phyloP scores from a whole-genome alignment of 2,329 filamentous ascomycete genomes.

The Fusarium oxysporum region DNA sequence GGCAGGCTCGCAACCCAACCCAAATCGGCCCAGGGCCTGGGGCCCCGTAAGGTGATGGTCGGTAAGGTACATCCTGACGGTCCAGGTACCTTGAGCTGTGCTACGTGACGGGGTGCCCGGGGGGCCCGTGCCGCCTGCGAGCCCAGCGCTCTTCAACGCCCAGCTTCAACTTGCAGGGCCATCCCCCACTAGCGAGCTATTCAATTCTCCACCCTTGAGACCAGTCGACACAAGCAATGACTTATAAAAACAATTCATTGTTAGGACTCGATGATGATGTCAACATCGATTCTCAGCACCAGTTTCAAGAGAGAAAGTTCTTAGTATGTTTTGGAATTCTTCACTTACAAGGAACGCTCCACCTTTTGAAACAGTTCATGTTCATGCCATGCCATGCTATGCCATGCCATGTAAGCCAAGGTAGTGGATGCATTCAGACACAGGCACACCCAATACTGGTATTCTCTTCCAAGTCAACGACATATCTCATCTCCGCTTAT shows the following conservation, averaged over 20 bases:
- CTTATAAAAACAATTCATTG: conserved; percentile 6
- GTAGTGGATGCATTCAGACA: conserved; percentile 30
- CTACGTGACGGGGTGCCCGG: conserved; percentile 14
- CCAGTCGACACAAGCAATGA: neutral
- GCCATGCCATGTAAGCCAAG: conserved; percentile 30
- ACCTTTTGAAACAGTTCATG: conserved; percentile 39
- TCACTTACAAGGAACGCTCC: neutral
- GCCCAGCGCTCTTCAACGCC: conserved; percentile 34
- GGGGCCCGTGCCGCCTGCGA: conserved; percentile 31
- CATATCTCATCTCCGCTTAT: neutral
- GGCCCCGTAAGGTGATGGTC: conserved; percentile 11
- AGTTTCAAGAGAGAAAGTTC: neutral
- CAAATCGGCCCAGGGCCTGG: conserved; percentile 4
- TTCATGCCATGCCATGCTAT: conserved; percentile 22
- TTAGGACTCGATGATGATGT: conserved; percentile 7
- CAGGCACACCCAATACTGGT: neutral
- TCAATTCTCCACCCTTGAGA: conserved; percentile 13
- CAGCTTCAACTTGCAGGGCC: conserved; percentile 32
- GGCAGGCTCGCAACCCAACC: conserved; percentile 29
- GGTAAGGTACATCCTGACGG: neutral
- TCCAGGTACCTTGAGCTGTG: neutral
- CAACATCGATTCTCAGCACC: neutral
- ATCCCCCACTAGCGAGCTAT: conserved; percentile 28
- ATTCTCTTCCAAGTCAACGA: conserved; percentile 9
- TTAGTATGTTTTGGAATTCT: conserved; percentile 5